Percentiles rank a stretch among this genome's conserved stretches.
These are phyloP conservation scores for Inonotus obliquus DNA, from an alignment of 1,284 basidiomycete genomes.

Conservation along the genomic window DNA sequence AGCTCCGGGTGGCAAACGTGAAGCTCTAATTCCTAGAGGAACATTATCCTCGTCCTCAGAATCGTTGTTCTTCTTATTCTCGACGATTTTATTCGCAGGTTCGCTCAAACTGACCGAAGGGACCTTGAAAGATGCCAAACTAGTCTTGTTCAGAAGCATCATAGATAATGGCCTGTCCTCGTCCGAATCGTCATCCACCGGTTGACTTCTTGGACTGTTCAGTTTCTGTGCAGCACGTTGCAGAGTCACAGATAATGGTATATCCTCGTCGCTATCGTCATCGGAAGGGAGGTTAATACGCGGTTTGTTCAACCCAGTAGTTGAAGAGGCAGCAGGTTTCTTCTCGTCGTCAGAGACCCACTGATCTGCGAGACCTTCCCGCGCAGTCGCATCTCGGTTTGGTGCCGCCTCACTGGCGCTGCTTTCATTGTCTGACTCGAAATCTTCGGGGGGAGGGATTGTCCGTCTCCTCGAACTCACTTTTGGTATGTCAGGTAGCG, in stretches of 20 bases:
- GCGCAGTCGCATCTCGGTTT: slow-evolving; percentile 21
- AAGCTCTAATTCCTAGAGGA: slow-evolving; percentile 61
- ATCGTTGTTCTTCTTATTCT: slow-evolving; percentile 28
- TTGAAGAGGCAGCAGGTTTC: slow-evolving; percentile 47
- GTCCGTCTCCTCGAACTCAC: slow-evolving; percentile 10
- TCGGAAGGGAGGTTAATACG: slow-evolving; percentile 29
- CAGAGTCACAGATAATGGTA: slow-evolving; percentile 66
- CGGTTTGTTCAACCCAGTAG: slow-evolving; percentile 47
- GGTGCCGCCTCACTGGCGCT: slow-evolving; percentile 37
- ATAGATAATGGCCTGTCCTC: slow-evolving; percentile 68
- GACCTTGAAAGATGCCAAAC: slow-evolving; percentile 17
- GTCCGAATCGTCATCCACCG: slow-evolving; percentile 49
- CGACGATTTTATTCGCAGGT: background rate
- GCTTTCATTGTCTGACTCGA: slow-evolving; percentile 45
- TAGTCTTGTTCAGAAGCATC: slow-evolving; percentile 50
- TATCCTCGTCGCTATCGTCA: slow-evolving; percentile 67
- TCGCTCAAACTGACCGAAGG: slow-evolving; percentile 29
- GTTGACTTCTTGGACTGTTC: slow-evolving; percentile 6
- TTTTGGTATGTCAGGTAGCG: slow-evolving; percentile 15
- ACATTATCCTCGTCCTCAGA: slow-evolving; percentile 58
- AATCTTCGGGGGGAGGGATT: slow-evolving; percentile 16
- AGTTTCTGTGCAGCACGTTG: slow-evolving; percentile 37
- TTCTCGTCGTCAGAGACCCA: slow-evolving; percentile 67
- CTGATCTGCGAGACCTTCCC: slow-evolving; percentile 30
- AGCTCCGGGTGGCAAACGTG: slow-evolving; percentile 29